Conservation (phyloP, 345 rosid genomes). For the Camelina sativa region DNA sequence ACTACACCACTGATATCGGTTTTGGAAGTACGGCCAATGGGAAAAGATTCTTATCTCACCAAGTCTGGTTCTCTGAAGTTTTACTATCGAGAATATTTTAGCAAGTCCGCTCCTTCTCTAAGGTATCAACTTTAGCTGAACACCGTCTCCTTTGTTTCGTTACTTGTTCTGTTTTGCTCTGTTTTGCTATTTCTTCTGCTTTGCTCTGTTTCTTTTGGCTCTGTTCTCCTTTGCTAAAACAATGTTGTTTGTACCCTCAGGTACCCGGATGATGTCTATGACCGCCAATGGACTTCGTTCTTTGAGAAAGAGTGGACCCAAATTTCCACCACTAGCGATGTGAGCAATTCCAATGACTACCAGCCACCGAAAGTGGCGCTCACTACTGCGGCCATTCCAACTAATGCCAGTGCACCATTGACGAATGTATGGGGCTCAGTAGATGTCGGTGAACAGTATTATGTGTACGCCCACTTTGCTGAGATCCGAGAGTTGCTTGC, state of each 20-base stretch:
- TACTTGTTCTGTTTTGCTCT: too few species aligned
- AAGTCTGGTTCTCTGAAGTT: too few species aligned
- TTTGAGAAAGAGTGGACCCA: background rate
- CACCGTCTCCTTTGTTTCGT: too few species aligned
- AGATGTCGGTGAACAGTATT: background rate
- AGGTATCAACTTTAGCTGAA: too few species aligned
- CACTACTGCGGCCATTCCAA: slow-evolving; percentile 29
- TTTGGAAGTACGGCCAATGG: background rate
- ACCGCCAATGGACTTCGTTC: slow-evolving; percentile 26
- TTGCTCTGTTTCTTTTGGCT: too few species aligned
- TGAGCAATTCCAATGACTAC: background rate
- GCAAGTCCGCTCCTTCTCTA: too few species aligned
- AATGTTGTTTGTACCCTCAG: slow-evolving; percentile 5
- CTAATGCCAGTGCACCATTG: slow-evolving; percentile 22
- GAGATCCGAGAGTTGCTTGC: slow-evolving; percentile 23
- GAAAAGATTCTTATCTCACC: too few species aligned
- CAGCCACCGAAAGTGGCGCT: slow-evolving; percentile 35
- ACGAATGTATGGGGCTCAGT: background rate
- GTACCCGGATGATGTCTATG: slow-evolving; percentile 44
- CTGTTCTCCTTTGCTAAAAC: slow-evolving; percentile 3
- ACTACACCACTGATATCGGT: slow-evolving; percentile 18
- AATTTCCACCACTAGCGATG: background rate
- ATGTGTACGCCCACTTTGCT: slow-evolving; percentile 11
- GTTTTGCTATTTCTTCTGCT: too few species aligned
- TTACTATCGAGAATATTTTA: too few species aligned